Conservation (phyloP, 768 basidiomycete genomes). For the Lepiota brunneoincarnata region DNA sequence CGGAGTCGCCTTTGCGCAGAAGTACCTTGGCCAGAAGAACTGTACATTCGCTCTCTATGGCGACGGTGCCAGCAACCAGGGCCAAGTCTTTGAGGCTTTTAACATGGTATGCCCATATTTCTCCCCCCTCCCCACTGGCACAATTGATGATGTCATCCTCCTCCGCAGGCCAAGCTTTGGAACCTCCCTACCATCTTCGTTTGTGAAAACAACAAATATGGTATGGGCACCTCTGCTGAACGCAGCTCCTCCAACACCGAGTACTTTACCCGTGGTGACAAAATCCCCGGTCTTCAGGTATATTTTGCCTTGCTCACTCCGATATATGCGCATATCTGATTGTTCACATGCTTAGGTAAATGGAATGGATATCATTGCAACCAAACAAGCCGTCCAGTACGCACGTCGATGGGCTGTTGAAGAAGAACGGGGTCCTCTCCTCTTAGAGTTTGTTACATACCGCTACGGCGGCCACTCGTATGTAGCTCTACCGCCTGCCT, state of each 20-base stretch:
- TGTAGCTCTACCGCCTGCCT: slow-evolving; percentile 29
- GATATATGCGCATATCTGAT: background rate
- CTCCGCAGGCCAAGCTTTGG: slow-evolving; percentile 84
- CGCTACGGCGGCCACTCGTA: slow-evolving; percentile 98
- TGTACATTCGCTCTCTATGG: slow-evolving; percentile 96
- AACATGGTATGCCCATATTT: slow-evolving; percentile 76
- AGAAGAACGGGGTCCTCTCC: slow-evolving; percentile 84
- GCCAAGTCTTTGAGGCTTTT: slow-evolving; percentile 97
- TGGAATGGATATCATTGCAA: slow-evolving; percentile 97
- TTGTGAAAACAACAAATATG: slow-evolving; percentile 99
- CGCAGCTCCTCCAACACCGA: slow-evolving; percentile 91
- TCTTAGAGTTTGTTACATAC: slow-evolving; percentile 97
- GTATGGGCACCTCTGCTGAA: slow-evolving; percentile 97
- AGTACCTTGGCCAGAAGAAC: slow-evolving; percentile 68
- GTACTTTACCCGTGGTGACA: slow-evolving; percentile 96
- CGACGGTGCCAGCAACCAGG: slow-evolving; percentile 97
- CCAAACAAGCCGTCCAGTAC: slow-evolving; percentile 77
- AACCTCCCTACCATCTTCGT: slow-evolving; percentile 91
- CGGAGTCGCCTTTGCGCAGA: slow-evolving; percentile 91
- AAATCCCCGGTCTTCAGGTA: slow-evolving; percentile 95
- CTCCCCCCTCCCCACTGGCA: background rate
- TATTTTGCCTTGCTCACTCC: slow-evolving; percentile 9
- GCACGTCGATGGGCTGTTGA: slow-evolving; percentile 86
- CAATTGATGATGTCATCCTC: slow-evolving; percentile 1
- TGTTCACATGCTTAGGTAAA: slow-evolving; percentile 59